Percentiles rank a stretch among this genome's conserved stretches.
Evolutionary conservation across 2,329 filamentous ascomycete genomes (phyloP).

Genomic region (Penicillium brasilianum): DNA sequence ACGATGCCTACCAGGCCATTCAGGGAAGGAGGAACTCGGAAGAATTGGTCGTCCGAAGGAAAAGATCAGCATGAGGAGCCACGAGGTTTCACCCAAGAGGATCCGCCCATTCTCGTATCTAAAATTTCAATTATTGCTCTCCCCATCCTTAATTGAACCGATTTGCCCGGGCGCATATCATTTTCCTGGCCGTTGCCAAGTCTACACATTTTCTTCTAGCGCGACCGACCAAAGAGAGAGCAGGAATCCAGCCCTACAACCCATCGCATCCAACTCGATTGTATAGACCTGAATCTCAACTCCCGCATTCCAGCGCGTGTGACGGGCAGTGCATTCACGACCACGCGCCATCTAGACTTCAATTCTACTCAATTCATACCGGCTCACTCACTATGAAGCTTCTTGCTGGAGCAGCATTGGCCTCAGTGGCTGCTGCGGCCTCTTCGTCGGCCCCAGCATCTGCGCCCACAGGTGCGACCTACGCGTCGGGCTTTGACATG

Average conservation of each 20-base stretch:
- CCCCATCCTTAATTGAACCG: background rate
- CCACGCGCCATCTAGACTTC: background rate
- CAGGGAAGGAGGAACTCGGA: background rate
- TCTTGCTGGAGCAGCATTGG: conserved; percentile 13
- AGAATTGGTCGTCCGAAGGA: conserved; percentile 1
- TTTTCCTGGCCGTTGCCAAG: background rate
- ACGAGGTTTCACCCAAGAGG: background rate
- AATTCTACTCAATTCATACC: background rate
- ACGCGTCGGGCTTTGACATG: conserved; percentile 40
- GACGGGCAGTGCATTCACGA: background rate
- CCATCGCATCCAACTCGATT: background rate
- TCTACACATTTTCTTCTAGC: background rate
- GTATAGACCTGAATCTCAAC: background rate
- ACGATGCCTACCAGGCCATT: background rate
- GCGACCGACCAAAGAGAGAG: background rate
- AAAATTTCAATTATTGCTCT: background rate
- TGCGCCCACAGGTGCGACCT: conserved; percentile 32
- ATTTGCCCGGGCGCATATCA: background rate
- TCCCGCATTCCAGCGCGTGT: conserved; percentile 1
- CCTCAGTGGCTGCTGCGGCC: conserved; percentile 12
- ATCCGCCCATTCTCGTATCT: background rate
- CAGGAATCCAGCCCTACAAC: too few relatives aligned
- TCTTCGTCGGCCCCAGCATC: conserved; percentile 16
- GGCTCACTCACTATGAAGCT: conserved; percentile 16
- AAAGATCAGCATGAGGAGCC: background rate